Conservation (phyloP, 2,329 filamentous ascomycete genomes). For the Curvularia spicifera region DNA sequence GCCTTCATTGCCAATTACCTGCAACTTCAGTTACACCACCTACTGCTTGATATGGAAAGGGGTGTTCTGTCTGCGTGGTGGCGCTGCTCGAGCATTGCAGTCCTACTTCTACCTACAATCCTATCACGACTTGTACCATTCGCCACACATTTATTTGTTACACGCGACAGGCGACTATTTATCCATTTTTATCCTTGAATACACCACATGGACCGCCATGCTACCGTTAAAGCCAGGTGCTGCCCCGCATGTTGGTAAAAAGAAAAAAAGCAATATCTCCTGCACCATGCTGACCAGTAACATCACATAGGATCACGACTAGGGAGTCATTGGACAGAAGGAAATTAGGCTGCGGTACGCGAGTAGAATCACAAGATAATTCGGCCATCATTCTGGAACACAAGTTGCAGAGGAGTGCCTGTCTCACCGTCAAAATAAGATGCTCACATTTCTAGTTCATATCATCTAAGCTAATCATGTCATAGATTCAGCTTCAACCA, state of each 20-base stretch:
- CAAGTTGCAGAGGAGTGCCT: neutral
- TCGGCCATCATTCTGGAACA: neutral
- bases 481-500: neutral
- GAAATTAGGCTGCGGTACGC: neutral
- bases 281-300: neutral
- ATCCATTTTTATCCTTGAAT: neutral
- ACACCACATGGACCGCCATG: neutral
- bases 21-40: slow-evolving; percentile 17
- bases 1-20: slow-evolving; percentile 1
- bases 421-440: neutral
- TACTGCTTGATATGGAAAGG: slow-evolving; percentile 11
- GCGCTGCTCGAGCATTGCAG: slow-evolving; percentile 10
- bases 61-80: slow-evolving; percentile 20
- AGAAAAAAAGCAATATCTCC: neutral
- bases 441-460: neutral
- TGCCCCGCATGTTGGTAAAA: neutral
- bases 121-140: slow-evolving; percentile 16
- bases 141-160: slow-evolving; percentile 3
- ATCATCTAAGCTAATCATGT: neutral
- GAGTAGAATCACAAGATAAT: neutral
- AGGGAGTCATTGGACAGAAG: slow-evolving; percentile 23
- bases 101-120: slow-evolving; percentile 14
- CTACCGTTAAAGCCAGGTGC: neutral
- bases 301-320: slow-evolving; percentile 19
- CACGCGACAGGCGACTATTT: slow-evolving; percentile 17